Conservation (phyloP, 2,329 filamentous ascomycete genomes). For the Arthrobotrys sphaeroides region DNA sequence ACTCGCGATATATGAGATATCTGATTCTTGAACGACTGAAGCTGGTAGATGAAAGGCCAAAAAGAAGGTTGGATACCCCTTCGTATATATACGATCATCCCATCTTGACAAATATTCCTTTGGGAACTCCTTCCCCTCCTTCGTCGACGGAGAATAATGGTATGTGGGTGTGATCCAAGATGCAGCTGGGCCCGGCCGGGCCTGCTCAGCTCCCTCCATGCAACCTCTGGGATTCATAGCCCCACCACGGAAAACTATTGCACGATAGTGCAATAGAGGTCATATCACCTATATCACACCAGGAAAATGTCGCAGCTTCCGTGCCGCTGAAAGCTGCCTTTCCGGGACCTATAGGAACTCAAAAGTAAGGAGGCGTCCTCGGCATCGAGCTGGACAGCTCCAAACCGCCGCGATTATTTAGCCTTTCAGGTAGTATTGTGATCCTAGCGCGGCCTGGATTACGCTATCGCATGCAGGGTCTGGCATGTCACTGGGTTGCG, state of each 20-base stretch:
- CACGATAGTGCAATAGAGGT: constrained; percentile 6
- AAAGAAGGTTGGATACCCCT: constrained; percentile 10
- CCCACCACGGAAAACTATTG: constrained; percentile 38
- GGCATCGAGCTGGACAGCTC: constrained; percentile 10
- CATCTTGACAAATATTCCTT: constrained; percentile 42
- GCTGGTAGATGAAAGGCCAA: not conserved
- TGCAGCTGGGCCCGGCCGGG: constrained; percentile 35
- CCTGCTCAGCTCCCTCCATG: constrained; percentile 41
- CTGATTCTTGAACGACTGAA: not conserved
- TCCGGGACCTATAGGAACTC: not conserved
- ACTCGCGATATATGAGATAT: constrained; percentile 10
- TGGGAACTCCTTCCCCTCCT: constrained; percentile 21
- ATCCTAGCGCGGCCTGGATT: constrained; percentile 36
- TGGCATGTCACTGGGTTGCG: constrained; percentile 29
- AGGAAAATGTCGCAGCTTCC: constrained; percentile 38
- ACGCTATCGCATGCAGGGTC: constrained; percentile 48
- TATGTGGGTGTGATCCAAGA: constrained; percentile 41
- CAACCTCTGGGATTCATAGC: constrained; percentile 44
- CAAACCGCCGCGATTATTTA: not conserved
- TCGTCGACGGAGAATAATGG: constrained; percentile 15
- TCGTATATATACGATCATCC: constrained; percentile 33
- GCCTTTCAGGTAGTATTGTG: constrained; percentile 41
- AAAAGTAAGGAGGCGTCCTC: constrained; percentile 20
- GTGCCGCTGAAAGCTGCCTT: constrained; percentile 33
- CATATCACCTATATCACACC: constrained; percentile 13